Base-by-base conservation (phyloP, 257 asterid species). In the Plantago ovata region DNA sequence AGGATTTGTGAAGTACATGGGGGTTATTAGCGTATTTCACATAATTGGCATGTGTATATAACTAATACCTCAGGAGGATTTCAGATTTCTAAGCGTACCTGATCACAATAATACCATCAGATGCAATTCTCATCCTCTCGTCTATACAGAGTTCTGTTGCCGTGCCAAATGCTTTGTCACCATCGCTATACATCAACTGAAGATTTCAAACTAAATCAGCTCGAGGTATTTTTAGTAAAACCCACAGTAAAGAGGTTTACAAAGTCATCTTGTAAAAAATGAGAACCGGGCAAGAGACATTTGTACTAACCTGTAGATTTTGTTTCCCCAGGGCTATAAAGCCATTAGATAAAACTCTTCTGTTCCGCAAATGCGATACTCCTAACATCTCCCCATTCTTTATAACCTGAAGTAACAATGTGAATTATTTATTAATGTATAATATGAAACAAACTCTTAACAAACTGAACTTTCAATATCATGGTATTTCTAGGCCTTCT, bases 301-400 rank as follows among this genome's bases (percentile, higher is more conserved):
- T 15, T 32, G 60, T 16, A 46, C 33, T 67, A 53, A 85, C 98
- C 98, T 88, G 99, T 69, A 89, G 65, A 62, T 93, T 89, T 75
- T 89, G 92, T 85, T 93, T 93, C 54, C 97, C 97, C 45, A 93
- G 69, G 70, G 94, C 70, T 65, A 80, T 51, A 65, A 84, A 93
- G 71, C 97, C 99, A 76, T 83, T 93, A 28, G 97, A 93, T 56
- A 93, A 70, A 68, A 89, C 97, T 79, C 90, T 81, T 78, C 95
- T 77, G 76, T 86, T 93, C 69, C 96, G 79, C 74, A 93, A 64
- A 83, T 93, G 99, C 19, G 99, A 89, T 52, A 93, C 95, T 28
- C 99, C 99, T 20, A 93, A 86, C 99, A 93, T 93, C 81, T 93
- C 99, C 62, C 99, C 99, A 1, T 93, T 93, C 82, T 81, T 93